A percentile compares a stretch with the other conserved stretches of the same genome.
Conservation (phyloP, 768 basidiomycete species). For the Boletus coccyginus region DNA sequence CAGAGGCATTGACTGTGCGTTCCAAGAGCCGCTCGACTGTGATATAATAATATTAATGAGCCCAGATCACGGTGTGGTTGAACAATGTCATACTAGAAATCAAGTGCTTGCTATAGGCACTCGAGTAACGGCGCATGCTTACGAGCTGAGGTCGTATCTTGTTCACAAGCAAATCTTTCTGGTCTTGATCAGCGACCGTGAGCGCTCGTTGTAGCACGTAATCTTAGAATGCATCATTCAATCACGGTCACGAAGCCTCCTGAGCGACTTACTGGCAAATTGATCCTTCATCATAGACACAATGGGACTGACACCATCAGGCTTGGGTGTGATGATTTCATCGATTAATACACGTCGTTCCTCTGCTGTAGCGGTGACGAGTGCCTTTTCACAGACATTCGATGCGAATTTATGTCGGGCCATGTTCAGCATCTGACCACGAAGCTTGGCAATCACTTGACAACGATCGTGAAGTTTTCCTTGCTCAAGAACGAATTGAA, state of each 20-base stretch:
- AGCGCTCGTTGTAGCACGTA: conserved; percentile 85
- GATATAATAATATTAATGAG: conserved; percentile 5
- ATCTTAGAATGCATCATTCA: conserved; percentile 42
- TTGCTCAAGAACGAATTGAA: conserved; percentile 88
- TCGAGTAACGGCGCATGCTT: conserved; percentile 69
- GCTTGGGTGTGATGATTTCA: conserved; percentile 68
- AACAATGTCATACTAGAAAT: conserved; percentile 58
- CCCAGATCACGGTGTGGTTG: neutral
- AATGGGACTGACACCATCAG: conserved; percentile 64
- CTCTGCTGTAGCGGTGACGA: conserved; percentile 60
- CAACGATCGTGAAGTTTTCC: conserved; percentile 69
- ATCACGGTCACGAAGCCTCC: neutral
- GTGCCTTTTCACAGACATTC: conserved; percentile 92
- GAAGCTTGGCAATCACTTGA: conserved; percentile 63
- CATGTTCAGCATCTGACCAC: conserved; percentile 75
- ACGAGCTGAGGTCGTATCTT: conserved; percentile 66
- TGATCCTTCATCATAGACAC: conserved; percentile 84
- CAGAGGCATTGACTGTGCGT: conserved; percentile 37
- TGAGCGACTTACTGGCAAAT: conserved; percentile 69
- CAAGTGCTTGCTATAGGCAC: conserved; percentile 77
- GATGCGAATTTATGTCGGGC: conserved; percentile 91
- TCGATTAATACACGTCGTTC: conserved; percentile 71
- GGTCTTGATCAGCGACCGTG: conserved; percentile 63
- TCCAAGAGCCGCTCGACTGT: conserved; percentile 71
- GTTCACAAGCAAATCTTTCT: conserved; percentile 61